A percentile compares a stretch with the other conserved stretches of the same genome.
phyloP scores from a whole-genome alignment of 2,329 filamentous ascomycete genomes.

The Fusarium gaditjirri region DNA sequence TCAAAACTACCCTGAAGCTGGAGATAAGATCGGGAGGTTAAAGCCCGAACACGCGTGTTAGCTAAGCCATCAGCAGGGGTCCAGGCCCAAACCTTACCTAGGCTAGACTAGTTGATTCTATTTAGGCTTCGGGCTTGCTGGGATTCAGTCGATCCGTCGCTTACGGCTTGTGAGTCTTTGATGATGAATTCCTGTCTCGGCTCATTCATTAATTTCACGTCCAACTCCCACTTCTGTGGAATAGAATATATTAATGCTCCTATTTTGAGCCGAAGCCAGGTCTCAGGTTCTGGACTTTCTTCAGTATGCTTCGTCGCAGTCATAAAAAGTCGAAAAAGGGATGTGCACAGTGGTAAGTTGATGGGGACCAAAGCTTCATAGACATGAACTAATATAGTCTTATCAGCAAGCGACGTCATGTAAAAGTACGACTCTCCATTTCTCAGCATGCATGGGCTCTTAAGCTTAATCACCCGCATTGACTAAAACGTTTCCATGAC shows the following conservation, averaged over 20 bases:
- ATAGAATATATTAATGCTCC: accelerated
- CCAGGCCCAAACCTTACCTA: accelerated
- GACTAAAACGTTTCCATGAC: not conserved
- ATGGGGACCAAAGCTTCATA: accelerated
- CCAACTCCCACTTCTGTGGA: not conserved
- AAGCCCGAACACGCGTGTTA: slow-evolving; percentile 30
- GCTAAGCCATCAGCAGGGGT: not conserved
- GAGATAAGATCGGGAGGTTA: not conserved
- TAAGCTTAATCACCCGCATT: not conserved
- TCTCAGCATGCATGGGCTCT: accelerated
- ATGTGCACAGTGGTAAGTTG: slow-evolving; percentile 27
- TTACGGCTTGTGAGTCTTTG: not conserved
- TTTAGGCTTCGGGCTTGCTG: not conserved
- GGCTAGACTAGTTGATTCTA: accelerated
- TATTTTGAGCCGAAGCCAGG: no score
- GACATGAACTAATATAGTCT: not conserved
- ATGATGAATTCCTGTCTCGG: not conserved
- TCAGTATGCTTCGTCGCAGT: slow-evolving; percentile 25
- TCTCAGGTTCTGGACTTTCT: no score
- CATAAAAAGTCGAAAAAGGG: slow-evolving; percentile 36
- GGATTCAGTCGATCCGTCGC: not conserved
- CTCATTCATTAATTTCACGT: not conserved
- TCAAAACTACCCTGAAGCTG: not conserved
- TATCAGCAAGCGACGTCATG: slow-evolving; percentile 26
- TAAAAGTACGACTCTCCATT: slow-evolving; percentile 2